A percentile compares a stretch with the other conserved stretches of the same genome.
Conservation (phyloP, 352 stramenopile genomes). For the Hyaloperonospora arabidopsidis region DNA sequence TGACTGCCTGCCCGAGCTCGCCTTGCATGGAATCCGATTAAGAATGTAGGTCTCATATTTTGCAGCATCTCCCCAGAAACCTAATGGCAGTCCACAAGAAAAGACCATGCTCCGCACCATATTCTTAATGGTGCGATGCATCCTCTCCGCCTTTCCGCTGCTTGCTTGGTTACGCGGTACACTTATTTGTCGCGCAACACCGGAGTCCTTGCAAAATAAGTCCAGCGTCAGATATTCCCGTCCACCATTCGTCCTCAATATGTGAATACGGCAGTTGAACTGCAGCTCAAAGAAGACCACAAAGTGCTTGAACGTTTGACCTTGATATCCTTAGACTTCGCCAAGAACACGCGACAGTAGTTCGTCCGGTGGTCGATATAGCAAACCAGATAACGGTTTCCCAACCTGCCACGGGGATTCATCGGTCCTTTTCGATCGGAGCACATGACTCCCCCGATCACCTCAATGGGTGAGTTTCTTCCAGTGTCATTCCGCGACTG, state of each 20-base stretch:
- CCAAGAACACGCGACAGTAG: neutral
- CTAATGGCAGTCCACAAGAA: neutral
- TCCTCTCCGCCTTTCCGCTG: neutral
- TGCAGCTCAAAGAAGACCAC: neutral
- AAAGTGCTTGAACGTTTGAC: neutral
- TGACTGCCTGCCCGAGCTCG: neutral
- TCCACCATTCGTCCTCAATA: neutral
- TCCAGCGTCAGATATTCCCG: neutral
- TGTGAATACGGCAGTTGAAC: slow-evolving; percentile 1
- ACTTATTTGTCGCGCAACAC: neutral
- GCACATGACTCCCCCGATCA: too few species aligned
- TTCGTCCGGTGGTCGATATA: neutral
- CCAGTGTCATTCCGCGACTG: too few species aligned
- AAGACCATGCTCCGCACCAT: slow-evolving; percentile 1
- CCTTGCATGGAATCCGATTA: neutral
- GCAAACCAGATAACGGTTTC: too few species aligned
- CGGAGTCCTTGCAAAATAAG: neutral
- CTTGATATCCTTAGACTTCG: neutral
- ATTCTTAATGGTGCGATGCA: neutral
- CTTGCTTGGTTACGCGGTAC: too few species aligned
- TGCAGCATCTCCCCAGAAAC: neutral
- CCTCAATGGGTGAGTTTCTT: too few species aligned
- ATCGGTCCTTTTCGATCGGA: too few species aligned
- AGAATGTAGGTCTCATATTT: neutral
- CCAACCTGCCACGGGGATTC: too few species aligned